Conservation (phyloP, 352 stramenopile species). For the Phytophthora syringae region DNA sequence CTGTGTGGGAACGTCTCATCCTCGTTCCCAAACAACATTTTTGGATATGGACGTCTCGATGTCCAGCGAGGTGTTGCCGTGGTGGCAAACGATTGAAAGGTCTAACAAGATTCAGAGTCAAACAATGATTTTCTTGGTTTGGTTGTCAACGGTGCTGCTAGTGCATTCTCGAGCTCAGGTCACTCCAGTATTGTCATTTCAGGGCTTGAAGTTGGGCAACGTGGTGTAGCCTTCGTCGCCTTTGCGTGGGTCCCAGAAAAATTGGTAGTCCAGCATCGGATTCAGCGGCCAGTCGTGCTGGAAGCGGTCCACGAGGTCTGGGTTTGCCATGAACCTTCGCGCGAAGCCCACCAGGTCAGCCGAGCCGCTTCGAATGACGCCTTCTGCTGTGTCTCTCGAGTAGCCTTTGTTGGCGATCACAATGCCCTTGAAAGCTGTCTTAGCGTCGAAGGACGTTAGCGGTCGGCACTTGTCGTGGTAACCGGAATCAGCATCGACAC, state of each 20-base stretch:
- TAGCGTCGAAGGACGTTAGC: constrained; percentile 14
- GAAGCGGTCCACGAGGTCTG: constrained; percentile 19
- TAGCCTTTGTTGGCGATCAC: constrained; percentile 28
- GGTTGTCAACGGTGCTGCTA: no score
- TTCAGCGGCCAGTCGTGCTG: constrained; percentile 23
- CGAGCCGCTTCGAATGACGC: constrained; percentile 9
- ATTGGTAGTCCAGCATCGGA: constrained; percentile 17
- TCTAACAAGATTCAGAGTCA: no score
- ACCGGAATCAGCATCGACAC: neutral
- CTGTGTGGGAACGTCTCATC: constrained; percentile 35
- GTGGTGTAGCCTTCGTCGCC: constrained; percentile 24
- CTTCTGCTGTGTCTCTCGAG: constrained; percentile 14
- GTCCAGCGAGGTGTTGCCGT: constrained; percentile 13
- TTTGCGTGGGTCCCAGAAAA: constrained; percentile 17
- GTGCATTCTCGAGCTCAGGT: no score
- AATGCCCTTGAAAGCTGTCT: constrained; percentile 20
- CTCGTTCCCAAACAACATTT: constrained; percentile 40
- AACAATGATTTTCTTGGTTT: no score
- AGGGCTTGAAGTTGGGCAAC: constrained; percentile 19
- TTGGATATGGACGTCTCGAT: constrained; percentile 35
- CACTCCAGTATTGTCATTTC: no score
- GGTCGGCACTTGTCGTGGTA: constrained; percentile 14
- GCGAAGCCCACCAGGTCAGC: constrained; percentile 19
- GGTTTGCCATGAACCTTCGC: constrained; percentile 24
- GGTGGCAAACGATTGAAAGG: constrained; percentile 1